These are phyloP conservation scores for Lophiotrema nucula DNA, from an alignment of 495 filamentous ascomycete genomes.

Conservation along the genomic window DNA sequence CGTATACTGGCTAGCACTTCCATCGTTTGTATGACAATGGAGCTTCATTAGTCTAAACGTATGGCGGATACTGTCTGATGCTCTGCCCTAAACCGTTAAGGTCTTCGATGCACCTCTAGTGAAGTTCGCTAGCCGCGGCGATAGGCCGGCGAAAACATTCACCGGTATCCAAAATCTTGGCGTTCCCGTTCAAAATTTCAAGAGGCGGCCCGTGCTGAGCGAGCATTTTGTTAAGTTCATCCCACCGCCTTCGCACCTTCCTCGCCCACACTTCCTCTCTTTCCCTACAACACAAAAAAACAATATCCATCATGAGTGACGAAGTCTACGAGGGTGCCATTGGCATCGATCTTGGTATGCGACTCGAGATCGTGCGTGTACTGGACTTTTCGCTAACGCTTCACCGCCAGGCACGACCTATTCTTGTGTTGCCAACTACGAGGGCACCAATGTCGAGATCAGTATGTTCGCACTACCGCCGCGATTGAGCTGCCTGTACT, in stretches of 20 bases:
- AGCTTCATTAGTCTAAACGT: too few relatives aligned
- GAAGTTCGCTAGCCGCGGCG: too few relatives aligned
- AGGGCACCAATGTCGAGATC: conserved; percentile 98
- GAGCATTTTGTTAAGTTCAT: conserved; percentile 2
- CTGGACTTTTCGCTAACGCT: conserved; percentile 31
- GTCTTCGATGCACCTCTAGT: too few relatives aligned
- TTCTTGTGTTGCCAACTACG: conserved; percentile 99
- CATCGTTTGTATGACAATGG: too few relatives aligned
- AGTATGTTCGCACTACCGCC: conserved; percentile 54
- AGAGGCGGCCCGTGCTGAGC: background rate
- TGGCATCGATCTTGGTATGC: conserved; percentile 97
- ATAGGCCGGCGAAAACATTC: too few relatives aligned
- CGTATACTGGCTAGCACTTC: too few relatives aligned
- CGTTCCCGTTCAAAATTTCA: too few relatives aligned
- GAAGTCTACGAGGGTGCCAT: conserved; percentile 99
- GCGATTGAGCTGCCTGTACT: background rate
- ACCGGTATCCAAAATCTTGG: too few relatives aligned
- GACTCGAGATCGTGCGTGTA: background rate
- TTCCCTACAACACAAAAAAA: background rate
- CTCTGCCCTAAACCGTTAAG: too few relatives aligned
- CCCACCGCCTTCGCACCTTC: conserved; percentile 17
- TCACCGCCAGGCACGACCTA: conserved; percentile 81
- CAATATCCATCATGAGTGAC: conserved; percentile 67
- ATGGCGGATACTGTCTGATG: too few relatives aligned
- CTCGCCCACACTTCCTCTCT: conserved; percentile 15